Evolutionary conservation across 2,329 filamentous ascomycete genomes (phyloP), one percentile per base, ranked within the genome.

Genomic region (Venturia effusa): DNA sequence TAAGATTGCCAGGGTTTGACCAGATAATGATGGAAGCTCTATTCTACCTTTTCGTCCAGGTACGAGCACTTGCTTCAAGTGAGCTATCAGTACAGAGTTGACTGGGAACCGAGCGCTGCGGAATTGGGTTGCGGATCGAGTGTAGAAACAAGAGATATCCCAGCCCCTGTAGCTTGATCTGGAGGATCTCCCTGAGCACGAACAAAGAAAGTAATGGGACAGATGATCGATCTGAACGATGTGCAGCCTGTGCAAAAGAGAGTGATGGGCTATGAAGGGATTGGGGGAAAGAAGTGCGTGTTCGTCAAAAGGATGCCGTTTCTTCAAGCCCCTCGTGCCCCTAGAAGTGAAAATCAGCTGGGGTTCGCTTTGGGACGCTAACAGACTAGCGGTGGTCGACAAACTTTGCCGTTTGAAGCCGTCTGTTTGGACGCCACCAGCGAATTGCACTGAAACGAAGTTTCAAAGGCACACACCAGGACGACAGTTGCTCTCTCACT

Each of bases 211-310:
- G 30, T 19, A 34, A 22, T 51, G 22, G 10, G 22, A 11, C 19
- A 34, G 48, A 30, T 19, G 24, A 32, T 32, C 6, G 51, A 34
- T 57, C 48, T 8, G 30, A 15, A 3, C n/a, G 24, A 57, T 32
- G 27, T 57, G 51, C 51, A 57, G 51, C 51, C 51, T 57, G 51
- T 57, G 51, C 51, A 34, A 57, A 57, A 34, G 51, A 57, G 27
- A n/a, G 51, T 57, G 51, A 57, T 57, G 51, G 19, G 30, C 30
- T n/a, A n/a, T 57, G 51, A 34, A 37, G 30, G 51, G 30, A 57
- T 4, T 15, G 10, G 45, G 24, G 51, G 51, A 19, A 34, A 57
- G 51, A 57, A 57, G 15, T 32, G 51, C 27, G 51, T 37, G 51
- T 17, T 57, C 19, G 8, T 34, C 19, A 34, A 57, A 57, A 30